Evolutionary conservation across 2,329 filamentous ascomycete species (phyloP).

Genomic region (Tolypocladium guangdongense): DNA sequence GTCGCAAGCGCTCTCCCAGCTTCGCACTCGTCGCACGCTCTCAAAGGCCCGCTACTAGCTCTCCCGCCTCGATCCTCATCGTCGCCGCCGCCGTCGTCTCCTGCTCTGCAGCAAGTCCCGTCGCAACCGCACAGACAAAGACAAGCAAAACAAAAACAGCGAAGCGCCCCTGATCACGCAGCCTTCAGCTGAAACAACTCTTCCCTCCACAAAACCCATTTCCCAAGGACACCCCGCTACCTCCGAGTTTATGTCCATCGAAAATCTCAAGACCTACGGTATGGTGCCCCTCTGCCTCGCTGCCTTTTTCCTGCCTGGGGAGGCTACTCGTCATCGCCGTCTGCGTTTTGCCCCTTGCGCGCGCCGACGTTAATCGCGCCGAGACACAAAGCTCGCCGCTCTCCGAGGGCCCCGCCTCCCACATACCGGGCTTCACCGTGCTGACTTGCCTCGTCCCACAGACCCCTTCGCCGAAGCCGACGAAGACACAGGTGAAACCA

Average conservation of each 20-base stretch:
- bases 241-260: constrained; percentile 96
- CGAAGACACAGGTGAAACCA: constrained; percentile 94
- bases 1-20: background rate
- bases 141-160: constrained; percentile 23
- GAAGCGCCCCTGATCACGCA: constrained; percentile 29
- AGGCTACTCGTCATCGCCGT: background rate
- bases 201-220: constrained; percentile 35
- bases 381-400: background rate
- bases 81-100: background rate
- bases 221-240: constrained; percentile 46
- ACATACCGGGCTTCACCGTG: background rate
- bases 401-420: background rate
- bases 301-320: background rate
- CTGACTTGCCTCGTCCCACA: constrained; percentile 28
- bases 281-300: constrained; percentile 22
- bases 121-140: constrained; percentile 6
- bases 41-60: background rate
- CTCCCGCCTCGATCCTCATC: background rate
- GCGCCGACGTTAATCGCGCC: background rate
- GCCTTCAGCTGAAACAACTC: constrained; percentile 37
- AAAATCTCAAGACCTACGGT: constrained; percentile 97
- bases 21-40: background rate
- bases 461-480: constrained; percentile 99
- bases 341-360: background rate
- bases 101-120: constrained; percentile 2